Percentiles rank a stretch among this genome's conserved stretches.
Conservation (phyloP, 371 early-diverging fungal species). For the Blyttiomyces sp. region DNA sequence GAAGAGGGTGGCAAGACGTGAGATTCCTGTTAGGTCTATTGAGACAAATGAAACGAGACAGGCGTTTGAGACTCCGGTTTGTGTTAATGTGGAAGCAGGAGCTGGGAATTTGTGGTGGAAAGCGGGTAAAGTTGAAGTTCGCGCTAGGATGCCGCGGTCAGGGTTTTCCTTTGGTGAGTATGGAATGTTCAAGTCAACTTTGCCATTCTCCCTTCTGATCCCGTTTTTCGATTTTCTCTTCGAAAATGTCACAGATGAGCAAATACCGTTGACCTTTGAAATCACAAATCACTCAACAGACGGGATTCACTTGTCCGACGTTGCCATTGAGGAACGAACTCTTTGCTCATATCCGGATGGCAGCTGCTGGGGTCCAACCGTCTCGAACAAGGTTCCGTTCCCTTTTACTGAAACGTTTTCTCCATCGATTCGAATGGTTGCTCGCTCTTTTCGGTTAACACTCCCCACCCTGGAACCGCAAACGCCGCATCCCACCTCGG, state of each 20-base stretch:
- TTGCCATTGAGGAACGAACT: conserved; percentile 20
- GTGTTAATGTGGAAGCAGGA: conserved; percentile 4
- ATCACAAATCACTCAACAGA: conserved; percentile 10
- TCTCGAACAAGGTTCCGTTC: conserved; percentile 6
- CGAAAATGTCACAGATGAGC: conserved; percentile 8
- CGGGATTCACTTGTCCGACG: not conserved
- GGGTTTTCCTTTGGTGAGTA: conserved; percentile 17
- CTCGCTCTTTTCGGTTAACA: conserved; percentile 5
- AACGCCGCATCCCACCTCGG: not conserved
- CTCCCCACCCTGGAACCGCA: conserved; percentile 17
- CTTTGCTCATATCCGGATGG: conserved; percentile 9
- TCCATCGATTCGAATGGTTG: not conserved
- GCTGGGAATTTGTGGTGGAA: not conserved
- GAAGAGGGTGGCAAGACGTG: conserved; percentile 6
- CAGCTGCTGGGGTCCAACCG: conserved; percentile 6
- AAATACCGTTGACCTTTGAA: conserved; percentile 14
- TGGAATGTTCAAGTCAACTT: too few species aligned
- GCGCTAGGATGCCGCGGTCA: conserved; percentile 7
- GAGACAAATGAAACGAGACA: conserved; percentile 6
- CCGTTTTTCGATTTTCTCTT: not conserved
- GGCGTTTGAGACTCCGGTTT: conserved; percentile 11
- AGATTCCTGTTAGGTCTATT: conserved; percentile 15
- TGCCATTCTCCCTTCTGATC: not conserved
- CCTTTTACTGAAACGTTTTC: conserved; percentile 10
- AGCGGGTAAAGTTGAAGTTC: conserved; percentile 1